Evolutionary conservation across 2,329 filamentous ascomycete species (phyloP), one percentile per base, ranked within the genome.

Genomic region (Aspergillus fructus): DNA sequence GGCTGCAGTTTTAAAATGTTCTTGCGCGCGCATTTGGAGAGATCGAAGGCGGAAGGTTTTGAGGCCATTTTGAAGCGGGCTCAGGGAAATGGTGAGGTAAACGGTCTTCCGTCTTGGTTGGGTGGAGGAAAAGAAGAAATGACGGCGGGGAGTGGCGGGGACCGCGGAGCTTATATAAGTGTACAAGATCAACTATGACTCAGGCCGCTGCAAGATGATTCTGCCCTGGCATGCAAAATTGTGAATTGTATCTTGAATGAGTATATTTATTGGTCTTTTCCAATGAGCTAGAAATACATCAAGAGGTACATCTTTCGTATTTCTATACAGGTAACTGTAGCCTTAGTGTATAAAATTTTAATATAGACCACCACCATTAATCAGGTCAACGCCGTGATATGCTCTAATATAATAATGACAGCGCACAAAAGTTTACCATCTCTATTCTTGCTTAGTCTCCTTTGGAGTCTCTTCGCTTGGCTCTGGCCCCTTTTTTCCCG

Each of bases 1-100:
- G 90, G 90, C 68, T 91, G 82, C 48, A 93, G 79, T 61, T 87
- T 81, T 63, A 93, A 77, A 59, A 93, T 92, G 74, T 93, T 93
- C 43, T 87, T 82, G 65, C 90, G 83, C 41, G 89, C 89, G 70
- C 89, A 93, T 61, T 83, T 88, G 66, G 89, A 78, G 51, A 93
- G 78, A 70, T 91, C 84, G 74, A 93, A 93, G 33, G 87, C 79
- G 34, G 84, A 81, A 37, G 62, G 68, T 64, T 61, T 72, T 49
- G 64, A 50, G 48, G 74, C 65, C 74, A 77, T 77, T 63, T 64
- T 71, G 53, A 23, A 34, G 23, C 39, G 45, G 3, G 53, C 21
- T 51, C 30, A 53, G 23, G 3, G 30, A 17, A 21, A 30, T 24
- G 41, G 39, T 15, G n/a, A 39, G 39, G 21, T 24, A 15, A 37